These are phyloP conservation scores for Agrocybe praecox DNA, from an alignment of 768 basidiomycete species.

Conservation along the genomic window DNA sequence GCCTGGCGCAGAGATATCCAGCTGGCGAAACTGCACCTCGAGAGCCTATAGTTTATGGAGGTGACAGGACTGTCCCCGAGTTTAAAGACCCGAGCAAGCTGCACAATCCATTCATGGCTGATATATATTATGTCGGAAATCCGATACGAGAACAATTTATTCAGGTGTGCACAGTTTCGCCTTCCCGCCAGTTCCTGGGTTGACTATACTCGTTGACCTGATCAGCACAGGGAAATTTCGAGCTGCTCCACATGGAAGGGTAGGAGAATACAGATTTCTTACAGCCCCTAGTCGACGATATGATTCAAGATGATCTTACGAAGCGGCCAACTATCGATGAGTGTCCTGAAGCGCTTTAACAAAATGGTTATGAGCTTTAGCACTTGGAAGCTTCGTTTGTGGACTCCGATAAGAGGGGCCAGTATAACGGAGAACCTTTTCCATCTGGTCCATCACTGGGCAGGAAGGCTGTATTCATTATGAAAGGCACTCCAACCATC, in stretches of 20 bases:
- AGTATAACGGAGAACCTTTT: no score
- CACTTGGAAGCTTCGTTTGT: no score
- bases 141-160: not conserved
- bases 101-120: slow-evolving; percentile 2
- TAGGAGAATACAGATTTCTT: not conserved
- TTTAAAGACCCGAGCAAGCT: not conserved
- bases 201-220: no score
- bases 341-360: not conserved
- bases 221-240: no score
- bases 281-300: not conserved
- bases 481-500: no score
- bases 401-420: no score
- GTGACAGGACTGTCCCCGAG: slow-evolving; percentile 32
- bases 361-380: no score
- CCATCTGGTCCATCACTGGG: no score
- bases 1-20: slow-evolving; percentile 27
- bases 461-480: no score
- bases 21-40: slow-evolving; percentile 22
- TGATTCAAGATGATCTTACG: slow-evolving; percentile 3
- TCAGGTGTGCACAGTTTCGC: no score
- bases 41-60: slow-evolving; percentile 34
- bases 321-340: slow-evolving; percentile 8
- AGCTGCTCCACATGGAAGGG: no score
- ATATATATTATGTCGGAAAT: not conserved
- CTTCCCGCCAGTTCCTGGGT: no score